Conservation (phyloP, 306 rosid genomes). For the Casuarina equisetifolia region DNA sequence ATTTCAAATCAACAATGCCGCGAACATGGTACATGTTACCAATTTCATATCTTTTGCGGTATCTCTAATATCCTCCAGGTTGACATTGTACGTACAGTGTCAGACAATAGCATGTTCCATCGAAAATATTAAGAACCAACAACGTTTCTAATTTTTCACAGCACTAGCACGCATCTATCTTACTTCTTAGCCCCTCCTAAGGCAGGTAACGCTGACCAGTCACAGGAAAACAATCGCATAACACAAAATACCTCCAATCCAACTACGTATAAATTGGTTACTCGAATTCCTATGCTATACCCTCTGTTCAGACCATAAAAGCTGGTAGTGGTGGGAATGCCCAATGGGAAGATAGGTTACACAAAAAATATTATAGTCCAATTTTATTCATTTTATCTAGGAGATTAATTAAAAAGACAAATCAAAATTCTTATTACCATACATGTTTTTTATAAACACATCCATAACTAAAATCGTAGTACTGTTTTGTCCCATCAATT, state of each 20-base stretch:
- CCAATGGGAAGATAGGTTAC: not conserved
- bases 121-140: not conserved
- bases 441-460: no score
- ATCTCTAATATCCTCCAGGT: not conserved
- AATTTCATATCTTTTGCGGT: not conserved
- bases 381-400: no score
- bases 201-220: not conserved
- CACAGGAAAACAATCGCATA: not conserved
- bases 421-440: no score
- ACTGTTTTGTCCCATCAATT: not conserved
- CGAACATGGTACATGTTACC: not conserved
- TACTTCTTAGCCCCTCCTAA: slow-evolving; percentile 5
- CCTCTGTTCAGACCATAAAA: not conserved
- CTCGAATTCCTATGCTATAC: not conserved
- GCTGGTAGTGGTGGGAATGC: not conserved
- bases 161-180: not conserved
- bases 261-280: not conserved
- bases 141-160: not conserved
- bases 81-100: not conserved
- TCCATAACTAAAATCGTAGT: no score
- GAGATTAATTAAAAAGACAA: no score
- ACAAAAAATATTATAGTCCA: not conserved
- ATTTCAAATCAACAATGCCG: not conserved
- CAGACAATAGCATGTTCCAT: not conserved
- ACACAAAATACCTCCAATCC: not conserved